phyloP scores from a whole-genome alignment of 2,329 filamentous ascomycete genomes.

The Fusarium sp. region DNA sequence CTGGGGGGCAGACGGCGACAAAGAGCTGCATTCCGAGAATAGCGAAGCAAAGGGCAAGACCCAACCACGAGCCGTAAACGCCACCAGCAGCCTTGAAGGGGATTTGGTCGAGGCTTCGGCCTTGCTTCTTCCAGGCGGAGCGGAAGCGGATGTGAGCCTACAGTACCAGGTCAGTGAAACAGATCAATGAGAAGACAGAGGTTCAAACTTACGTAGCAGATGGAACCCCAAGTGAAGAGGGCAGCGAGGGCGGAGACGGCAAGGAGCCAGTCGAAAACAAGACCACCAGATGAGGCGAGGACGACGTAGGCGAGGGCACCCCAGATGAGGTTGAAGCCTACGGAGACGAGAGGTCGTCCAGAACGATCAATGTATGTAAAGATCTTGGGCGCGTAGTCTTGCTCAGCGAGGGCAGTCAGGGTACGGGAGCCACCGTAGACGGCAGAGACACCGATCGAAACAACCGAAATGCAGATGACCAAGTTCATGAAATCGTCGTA shows the following conservation, averaged over 20 bases:
- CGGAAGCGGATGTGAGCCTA: conserved; percentile 71
- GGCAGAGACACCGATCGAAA: conserved; percentile 63
- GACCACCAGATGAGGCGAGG: conserved; percentile 55
- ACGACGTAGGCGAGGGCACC: conserved; percentile 60
- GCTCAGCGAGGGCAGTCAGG: conserved; percentile 63
- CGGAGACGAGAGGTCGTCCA: conserved; percentile 60
- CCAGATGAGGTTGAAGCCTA: conserved; percentile 56
- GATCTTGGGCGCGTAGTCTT: conserved; percentile 64
- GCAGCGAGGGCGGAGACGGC: conserved; percentile 70
- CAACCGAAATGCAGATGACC: conserved; percentile 62
- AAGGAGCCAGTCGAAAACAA: conserved; percentile 71
- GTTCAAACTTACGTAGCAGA: conserved; percentile 56
- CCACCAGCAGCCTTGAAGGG: conserved; percentile 70
- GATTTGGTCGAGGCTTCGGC: conserved; percentile 70
- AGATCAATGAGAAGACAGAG: fast-evolving
- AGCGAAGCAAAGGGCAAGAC: conserved; percentile 64
- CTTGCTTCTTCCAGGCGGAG: conserved; percentile 65
- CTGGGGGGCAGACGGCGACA: conserved; percentile 55
- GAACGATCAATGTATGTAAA: conserved; percentile 64
- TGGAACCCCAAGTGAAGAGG: conserved; percentile 73
- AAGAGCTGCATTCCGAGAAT: conserved; percentile 64
- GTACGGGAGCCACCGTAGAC: conserved; percentile 66
- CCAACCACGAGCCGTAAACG: conserved; percentile 69
- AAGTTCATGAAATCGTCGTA: conserved; percentile 63
- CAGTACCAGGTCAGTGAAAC: neutral